These are phyloP conservation scores for Abrus precatorius DNA, from an alignment of 306 rosid species.

Conservation along the genomic window DNA sequence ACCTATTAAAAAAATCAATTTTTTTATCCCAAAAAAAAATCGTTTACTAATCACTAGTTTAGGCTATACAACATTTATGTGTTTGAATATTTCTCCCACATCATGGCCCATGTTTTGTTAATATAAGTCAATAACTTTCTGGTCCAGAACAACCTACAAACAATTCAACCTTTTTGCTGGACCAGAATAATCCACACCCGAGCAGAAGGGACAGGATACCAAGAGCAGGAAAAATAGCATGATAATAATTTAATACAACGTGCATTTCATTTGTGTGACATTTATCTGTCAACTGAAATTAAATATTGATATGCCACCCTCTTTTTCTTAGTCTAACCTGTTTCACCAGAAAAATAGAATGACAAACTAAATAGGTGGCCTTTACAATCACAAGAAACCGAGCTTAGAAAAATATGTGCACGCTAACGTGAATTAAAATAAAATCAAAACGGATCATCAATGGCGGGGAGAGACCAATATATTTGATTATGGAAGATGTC, in stretches of 20 bases:
- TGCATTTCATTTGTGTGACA: not conserved
- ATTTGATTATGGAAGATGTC: slow-evolving; percentile 42
- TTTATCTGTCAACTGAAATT: not conserved
- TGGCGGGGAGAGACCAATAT: slow-evolving; percentile 2
- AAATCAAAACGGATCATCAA: not conserved
- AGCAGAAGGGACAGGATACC: not conserved
- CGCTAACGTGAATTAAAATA: not conserved
- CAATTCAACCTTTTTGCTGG: slow-evolving; percentile 8
- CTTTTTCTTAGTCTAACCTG: not conserved
- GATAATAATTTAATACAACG: not conserved
- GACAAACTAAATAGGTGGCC: not conserved
- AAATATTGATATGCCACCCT: slow-evolving; percentile 7
- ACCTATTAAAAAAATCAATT: too few species aligned
- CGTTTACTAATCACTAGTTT: too few species aligned
- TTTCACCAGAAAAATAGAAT: slow-evolving; percentile 6
- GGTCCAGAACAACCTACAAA: slow-evolving; percentile 10
- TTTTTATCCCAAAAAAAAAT: too few species aligned
- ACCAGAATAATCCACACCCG: slow-evolving; percentile 12
- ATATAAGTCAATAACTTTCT: not conserved
- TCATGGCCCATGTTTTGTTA: not conserved
- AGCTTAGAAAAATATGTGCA: not conserved
- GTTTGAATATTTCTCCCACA: not conserved
- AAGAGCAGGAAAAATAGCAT: not conserved
- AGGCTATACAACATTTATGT: too few species aligned
- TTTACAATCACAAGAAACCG: not conserved